These are phyloP conservation scores for Salix dunnii DNA, from an alignment of 345 rosid genomes.

Conservation along the genomic window DNA sequence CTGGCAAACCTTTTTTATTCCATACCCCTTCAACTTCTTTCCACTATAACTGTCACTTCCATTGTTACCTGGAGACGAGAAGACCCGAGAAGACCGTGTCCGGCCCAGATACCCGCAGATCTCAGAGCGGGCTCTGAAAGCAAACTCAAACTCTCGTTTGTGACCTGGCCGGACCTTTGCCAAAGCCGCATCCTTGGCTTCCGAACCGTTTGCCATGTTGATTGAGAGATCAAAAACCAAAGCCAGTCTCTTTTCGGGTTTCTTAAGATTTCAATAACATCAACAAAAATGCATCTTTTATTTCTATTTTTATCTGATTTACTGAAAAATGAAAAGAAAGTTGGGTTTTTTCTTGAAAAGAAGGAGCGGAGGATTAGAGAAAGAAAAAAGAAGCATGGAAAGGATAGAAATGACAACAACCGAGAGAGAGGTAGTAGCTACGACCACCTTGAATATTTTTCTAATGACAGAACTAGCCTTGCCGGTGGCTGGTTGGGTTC, in stretches of 20 bases:
- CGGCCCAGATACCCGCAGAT: conserved; percentile 75
- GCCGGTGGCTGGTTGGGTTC: neutral
- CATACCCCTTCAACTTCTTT: conserved; percentile 36
- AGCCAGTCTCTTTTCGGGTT: neutral
- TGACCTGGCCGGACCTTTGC: conserved; percentile 65
- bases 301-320: neutral
- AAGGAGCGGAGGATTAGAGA: neutral
- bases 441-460: neutral
- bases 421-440: too few relatives aligned
- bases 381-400: neutral
- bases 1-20: conserved; percentile 7
- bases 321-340: neutral
- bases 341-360: neutral
- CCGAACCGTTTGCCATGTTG: conserved; percentile 28
- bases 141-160: conserved; percentile 86
- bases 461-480: neutral
- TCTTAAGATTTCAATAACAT: neutral
- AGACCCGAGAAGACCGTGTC: conserved; percentile 50
- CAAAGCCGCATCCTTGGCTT: conserved; percentile 9
- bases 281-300: neutral
- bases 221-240: neutral
- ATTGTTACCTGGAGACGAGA: neutral
- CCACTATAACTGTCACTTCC: neutral
- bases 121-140: conserved; percentile 74
- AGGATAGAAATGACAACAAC: neutral